phyloP scores from a whole-genome alignment of 1,284 basidiomycete genomes.

The Heterobasidion irregulare region DNA sequence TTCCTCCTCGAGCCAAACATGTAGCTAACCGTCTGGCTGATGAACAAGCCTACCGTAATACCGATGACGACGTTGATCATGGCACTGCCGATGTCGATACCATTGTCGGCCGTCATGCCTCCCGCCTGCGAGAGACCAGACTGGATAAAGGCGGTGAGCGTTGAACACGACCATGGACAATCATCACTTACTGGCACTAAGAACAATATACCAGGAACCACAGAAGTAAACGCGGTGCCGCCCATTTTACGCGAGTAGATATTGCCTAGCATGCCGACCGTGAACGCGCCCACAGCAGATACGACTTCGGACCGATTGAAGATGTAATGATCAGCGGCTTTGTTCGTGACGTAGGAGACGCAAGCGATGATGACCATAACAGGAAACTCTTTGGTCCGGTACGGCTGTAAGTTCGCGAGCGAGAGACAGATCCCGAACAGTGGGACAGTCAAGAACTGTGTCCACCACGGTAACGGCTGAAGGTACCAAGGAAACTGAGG shows the following conservation, averaged over 20 bases:
- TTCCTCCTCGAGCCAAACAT: conserved; percentile 79
- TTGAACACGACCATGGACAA: not conserved
- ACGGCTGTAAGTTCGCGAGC: conserved; percentile 71
- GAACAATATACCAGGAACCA: conserved; percentile 84
- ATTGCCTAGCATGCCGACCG: conserved; percentile 76
- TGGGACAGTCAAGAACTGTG: conserved; percentile 74
- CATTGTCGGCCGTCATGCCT: conserved; percentile 58
- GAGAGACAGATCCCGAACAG: conserved; percentile 71
- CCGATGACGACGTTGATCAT: conserved; percentile 88
- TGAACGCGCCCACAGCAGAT: conserved; percentile 82
- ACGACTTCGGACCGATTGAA: conserved; percentile 82
- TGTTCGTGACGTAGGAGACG: conserved; percentile 69
- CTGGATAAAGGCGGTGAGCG: conserved; percentile 25
- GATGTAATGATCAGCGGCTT: conserved; percentile 76
- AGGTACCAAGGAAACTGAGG: conserved; percentile 66
- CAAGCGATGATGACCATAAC: conserved; percentile 87
- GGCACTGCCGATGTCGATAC: conserved; percentile 69
- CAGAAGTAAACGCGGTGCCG: conserved; percentile 86
- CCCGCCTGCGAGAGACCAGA: conserved; percentile 84
- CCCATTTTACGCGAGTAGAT: conserved; percentile 78
- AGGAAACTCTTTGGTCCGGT: conserved; percentile 59
- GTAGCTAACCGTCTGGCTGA: conserved; percentile 81
- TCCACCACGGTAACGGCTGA: conserved; percentile 71
- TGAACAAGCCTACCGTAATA: conserved; percentile 86
- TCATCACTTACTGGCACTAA: conserved; percentile 62